These are phyloP conservation scores for Phaeosphaeria sp. DNA, from an alignment of 2,329 filamentous ascomycete species.

Conservation along the genomic window DNA sequence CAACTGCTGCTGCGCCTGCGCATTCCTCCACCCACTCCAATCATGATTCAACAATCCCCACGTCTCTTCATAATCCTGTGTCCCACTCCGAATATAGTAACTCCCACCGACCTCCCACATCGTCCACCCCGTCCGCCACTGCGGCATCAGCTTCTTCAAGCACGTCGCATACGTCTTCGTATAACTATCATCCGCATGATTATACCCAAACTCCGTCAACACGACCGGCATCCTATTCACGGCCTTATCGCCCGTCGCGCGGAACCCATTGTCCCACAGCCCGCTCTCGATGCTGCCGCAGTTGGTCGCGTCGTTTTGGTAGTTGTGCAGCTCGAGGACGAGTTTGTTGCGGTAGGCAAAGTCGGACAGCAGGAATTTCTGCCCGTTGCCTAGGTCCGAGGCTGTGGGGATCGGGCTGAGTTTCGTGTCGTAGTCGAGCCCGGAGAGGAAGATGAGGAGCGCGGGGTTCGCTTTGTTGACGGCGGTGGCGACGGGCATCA, in stretches of 20 bases:
- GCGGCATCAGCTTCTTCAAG: constrained; percentile 59
- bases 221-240: constrained; percentile 61
- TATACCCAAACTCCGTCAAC: constrained; percentile 65
- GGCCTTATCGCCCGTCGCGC: constrained; percentile 55
- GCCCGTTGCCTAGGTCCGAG: constrained; percentile 57
- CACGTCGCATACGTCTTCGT: constrained; percentile 61
- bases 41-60: constrained; percentile 59
- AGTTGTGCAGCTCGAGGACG: constrained; percentile 68
- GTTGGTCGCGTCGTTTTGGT: constrained; percentile 58
- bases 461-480: constrained; percentile 61
- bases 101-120: constrained; percentile 66
- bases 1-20: constrained; percentile 45
- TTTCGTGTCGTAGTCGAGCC: constrained; percentile 64
- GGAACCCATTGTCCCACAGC: constrained; percentile 61
- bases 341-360: constrained; percentile 63
- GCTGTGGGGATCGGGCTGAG: constrained; percentile 60
- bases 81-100: constrained; percentile 60
- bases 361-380: constrained; percentile 55
- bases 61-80: constrained; percentile 60
- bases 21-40: constrained; percentile 53
- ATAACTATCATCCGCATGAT: constrained; percentile 54
- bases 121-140: constrained; percentile 67
- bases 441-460: constrained; percentile 66
- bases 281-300: constrained; percentile 57
- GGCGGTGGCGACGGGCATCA: constrained; percentile 57